A percentile compares a stretch with the other conserved stretches of the same genome.
phyloP scores from a whole-genome alignment of 225 moss, liverwort and hornwort genomes.

The Polytrichum commune region DNA sequence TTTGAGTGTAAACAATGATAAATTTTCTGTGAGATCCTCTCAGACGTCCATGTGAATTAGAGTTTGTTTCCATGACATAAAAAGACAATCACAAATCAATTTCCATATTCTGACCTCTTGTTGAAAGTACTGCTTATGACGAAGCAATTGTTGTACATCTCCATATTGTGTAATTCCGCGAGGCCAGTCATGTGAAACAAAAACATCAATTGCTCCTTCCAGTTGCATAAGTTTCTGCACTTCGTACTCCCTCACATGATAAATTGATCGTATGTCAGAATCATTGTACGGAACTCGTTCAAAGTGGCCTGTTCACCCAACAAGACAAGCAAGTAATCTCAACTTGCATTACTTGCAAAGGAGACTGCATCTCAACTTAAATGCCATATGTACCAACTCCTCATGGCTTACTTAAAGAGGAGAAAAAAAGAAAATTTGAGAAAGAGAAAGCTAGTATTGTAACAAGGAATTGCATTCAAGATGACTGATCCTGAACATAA shows the following conservation, averaged over 20 bases:
- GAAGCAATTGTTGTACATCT: conserved; percentile 66
- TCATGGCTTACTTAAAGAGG: background rate
- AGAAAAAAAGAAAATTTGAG: background rate
- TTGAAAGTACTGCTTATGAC: conserved; percentile 60
- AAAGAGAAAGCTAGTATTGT: background rate
- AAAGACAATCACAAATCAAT: no score
- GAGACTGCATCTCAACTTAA: background rate
- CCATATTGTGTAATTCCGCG: conserved; percentile 65
- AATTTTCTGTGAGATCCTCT: no score
- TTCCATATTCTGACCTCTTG: conserved; percentile 43
- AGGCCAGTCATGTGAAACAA: conserved; percentile 98
- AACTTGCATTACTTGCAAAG: background rate
- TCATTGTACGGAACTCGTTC: conserved; percentile 75
- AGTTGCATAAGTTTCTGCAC: conserved; percentile 79
- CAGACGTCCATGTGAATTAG: no score
- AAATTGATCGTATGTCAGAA: conserved; percentile 69
- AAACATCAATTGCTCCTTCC: conserved; percentile 66
- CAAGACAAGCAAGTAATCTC: background rate
- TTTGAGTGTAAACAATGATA: no score
- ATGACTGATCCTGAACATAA: background rate
- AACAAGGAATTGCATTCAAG: background rate
- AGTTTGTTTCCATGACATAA: no score
- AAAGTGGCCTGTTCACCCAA: conserved; percentile 72
- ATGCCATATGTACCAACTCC: background rate
- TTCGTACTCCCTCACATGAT: conserved; percentile 93